Percentiles rank a stretch among this genome's conserved stretches.
These are phyloP conservation scores for Fraxinus nigra DNA, from an alignment of 305 asterid genomes.

Conservation along the genomic window DNA sequence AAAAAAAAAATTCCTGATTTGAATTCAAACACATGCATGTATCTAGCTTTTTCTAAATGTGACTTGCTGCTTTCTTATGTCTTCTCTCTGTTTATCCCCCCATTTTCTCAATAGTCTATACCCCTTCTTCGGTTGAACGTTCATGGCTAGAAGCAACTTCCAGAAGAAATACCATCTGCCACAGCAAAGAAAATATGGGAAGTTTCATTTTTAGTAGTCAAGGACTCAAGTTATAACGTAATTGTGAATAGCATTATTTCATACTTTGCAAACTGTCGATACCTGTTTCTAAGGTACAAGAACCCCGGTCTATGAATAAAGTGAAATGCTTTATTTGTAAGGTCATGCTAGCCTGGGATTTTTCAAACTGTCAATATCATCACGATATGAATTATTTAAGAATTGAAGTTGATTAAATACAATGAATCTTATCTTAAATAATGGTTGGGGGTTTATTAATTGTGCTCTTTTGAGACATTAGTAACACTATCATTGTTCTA, in stretches of 20 bases:
- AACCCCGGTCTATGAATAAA: not conserved
- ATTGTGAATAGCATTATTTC: too few species aligned
- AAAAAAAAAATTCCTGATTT: not conserved
- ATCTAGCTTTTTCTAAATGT: not conserved
- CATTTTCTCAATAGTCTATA: not conserved
- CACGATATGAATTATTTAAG: too few species aligned
- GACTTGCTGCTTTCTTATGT: not conserved
- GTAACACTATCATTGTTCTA: too few species aligned
- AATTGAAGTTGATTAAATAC: not conserved
- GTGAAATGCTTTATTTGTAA: not conserved
- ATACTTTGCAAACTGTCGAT: not conserved
- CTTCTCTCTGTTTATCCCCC: not conserved
- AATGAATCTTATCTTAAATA: too few species aligned
- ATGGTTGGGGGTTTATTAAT: not conserved
- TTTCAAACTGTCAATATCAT: not conserved
- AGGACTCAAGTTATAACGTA: not conserved
- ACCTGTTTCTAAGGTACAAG: not conserved
- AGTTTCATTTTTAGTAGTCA: not conserved
- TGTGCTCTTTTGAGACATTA: too few species aligned
- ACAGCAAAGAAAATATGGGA: not conserved
- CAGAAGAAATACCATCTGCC: not conserved
- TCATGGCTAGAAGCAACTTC: not conserved
- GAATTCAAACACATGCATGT: not conserved
- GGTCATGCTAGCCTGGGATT: not conserved
- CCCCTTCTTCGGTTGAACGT: not conserved